Conservation (phyloP, 2,329 filamentous ascomycete species). For the Ceratocystis eucalypticola region DNA sequence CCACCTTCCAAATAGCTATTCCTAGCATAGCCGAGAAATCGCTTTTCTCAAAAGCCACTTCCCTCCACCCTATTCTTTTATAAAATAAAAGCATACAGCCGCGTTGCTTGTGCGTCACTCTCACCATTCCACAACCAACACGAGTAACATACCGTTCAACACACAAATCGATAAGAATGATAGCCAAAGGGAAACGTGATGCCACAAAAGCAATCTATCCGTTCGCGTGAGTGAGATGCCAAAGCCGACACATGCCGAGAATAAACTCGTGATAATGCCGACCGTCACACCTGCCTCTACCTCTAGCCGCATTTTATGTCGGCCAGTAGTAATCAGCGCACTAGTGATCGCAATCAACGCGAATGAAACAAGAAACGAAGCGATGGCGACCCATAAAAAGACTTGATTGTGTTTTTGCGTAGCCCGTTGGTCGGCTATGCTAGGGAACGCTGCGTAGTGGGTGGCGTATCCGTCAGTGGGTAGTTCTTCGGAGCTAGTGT, state of each 20-base stretch:
- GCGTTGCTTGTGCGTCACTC: not conserved
- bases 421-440: conserved; percentile 38
- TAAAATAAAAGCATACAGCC: not conserved
- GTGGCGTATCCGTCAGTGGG: conserved; percentile 38
- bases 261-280: conserved; percentile 52
- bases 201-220: conserved; percentile 31
- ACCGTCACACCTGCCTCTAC: conserved; percentile 61
- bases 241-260: conserved; percentile 48
- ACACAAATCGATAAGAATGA: conserved; percentile 29
- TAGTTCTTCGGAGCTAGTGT: conserved; percentile 40
- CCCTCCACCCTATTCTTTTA: not conserved
- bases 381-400: conserved; percentile 40
- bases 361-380: conserved; percentile 45
- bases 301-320: conserved; percentile 52
- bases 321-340: conserved; percentile 53
- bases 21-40: not conserved
- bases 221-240: conserved; percentile 43
- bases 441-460: conserved; percentile 41
- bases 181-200: conserved; percentile 31
- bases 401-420: conserved; percentile 39
- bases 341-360: conserved; percentile 51
- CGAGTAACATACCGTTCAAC: conserved; percentile 33
- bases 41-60: not conserved
- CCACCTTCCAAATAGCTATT: not conserved
- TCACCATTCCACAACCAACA: conserved; percentile 28